phyloP scores from a whole-genome alignment of 2,329 filamentous ascomycete genomes.

The Trichoderma sp. region DNA sequence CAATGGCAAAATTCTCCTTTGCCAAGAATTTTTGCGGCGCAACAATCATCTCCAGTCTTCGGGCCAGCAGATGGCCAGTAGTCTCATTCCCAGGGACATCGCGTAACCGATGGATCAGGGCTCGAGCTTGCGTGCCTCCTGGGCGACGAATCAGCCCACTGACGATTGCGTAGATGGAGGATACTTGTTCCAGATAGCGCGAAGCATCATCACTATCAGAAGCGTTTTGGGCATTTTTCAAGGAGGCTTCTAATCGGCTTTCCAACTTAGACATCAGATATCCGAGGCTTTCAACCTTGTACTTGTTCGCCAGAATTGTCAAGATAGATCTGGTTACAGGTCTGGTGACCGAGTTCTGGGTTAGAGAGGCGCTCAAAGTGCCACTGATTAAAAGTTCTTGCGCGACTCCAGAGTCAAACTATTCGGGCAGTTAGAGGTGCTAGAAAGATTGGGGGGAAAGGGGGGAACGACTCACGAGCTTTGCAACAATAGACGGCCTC shows the following conservation, averaged over 20 bases:
- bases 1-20: conserved; percentile 41
- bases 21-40: conserved; percentile 39
- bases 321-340: conserved; percentile 38
- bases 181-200: conserved; percentile 28
- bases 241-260: conserved; percentile 24
- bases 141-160: conserved; percentile 40
- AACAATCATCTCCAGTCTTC: conserved; percentile 43
- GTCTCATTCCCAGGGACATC: conserved; percentile 33
- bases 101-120: conserved; percentile 36
- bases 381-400: conserved; percentile 35
- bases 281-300: conserved; percentile 36
- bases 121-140: conserved; percentile 34
- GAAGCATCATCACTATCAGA: conserved; percentile 18
- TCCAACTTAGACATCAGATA: conserved; percentile 30
- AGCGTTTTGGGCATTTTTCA: conserved; percentile 18
- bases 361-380: conserved; percentile 18
- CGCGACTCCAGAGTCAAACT: conserved; percentile 38
- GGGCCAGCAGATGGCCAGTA: conserved; percentile 41
- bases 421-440: conserved; percentile 11
- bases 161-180: conserved; percentile 36
- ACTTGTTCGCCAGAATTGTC: conserved; percentile 45
- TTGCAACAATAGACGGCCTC: conserved; percentile 33
- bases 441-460: neutral
- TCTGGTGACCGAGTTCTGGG: conserved; percentile 22
- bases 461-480: conserved; percentile 31